A percentile compares a stretch with the other conserved stretches of the same genome.
phyloP scores from a whole-genome alignment of 2,329 filamentous ascomycete species.

The Pyricularia grisea region DNA sequence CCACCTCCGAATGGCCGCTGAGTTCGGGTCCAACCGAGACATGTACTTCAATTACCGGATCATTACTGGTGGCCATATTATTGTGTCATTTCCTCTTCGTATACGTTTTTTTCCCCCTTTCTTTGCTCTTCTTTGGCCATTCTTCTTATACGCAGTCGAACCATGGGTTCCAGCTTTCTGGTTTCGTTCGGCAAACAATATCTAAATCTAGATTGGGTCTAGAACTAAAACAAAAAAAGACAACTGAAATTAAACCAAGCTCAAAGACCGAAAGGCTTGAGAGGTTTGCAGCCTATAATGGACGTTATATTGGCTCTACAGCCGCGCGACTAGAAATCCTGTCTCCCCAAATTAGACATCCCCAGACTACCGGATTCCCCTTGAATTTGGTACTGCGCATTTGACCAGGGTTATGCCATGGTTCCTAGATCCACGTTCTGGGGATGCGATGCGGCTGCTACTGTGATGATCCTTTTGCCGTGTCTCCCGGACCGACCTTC shows the following conservation, averaged over 20 bases:
- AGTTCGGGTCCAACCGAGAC: neutral
- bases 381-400: neutral
- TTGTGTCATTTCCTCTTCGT: neutral
- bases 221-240: neutral
- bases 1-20: neutral
- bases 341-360: neutral
- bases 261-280: neutral
- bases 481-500: neutral
- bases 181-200: neutral
- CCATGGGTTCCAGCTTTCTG: neutral
- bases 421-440: neutral
- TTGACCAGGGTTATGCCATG: neutral
- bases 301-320: neutral
- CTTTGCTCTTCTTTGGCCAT: neutral
- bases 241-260: neutral
- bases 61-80: neutral
- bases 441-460: neutral
- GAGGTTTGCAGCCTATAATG: neutral
- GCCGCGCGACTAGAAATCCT: neutral
- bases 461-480: neutral
- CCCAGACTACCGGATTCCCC: neutral
- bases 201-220: neutral
- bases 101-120: neutral
- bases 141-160: neutral
- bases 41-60: neutral